These are phyloP conservation scores for Phytophthora sansomeana DNA, from an alignment of 352 stramenopile species.

Conservation along the genomic window DNA sequence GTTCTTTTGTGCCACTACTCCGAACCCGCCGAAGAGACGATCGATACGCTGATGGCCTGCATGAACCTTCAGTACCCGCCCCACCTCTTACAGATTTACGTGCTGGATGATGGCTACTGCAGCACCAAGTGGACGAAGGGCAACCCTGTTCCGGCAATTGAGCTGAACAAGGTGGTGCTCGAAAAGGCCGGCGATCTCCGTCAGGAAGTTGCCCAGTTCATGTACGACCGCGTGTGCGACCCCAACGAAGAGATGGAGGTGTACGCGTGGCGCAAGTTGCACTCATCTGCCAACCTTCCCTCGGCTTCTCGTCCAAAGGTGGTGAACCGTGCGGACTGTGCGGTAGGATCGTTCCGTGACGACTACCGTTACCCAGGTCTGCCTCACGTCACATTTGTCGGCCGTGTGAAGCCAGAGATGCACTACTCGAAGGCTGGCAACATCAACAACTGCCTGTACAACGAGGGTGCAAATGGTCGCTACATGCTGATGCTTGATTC, in stretches of 20 bases:
- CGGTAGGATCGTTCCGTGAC: slow-evolving; percentile 84
- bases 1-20: slow-evolving; percentile 85
- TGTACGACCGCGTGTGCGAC: slow-evolving; percentile 89
- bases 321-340: slow-evolving; percentile 78
- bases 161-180: slow-evolving; percentile 81
- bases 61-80: slow-evolving; percentile 91
- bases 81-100: slow-evolving; percentile 86
- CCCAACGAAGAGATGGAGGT: slow-evolving; percentile 89
- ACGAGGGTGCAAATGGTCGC: slow-evolving; percentile 82
- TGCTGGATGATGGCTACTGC: slow-evolving; percentile 89
- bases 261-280: slow-evolving; percentile 87
- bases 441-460: slow-evolving; percentile 92
- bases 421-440: slow-evolving; percentile 91
- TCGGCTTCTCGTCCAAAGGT: slow-evolving; percentile 74
- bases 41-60: slow-evolving; percentile 87
- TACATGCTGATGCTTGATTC: slow-evolving; percentile 86
- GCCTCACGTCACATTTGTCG: slow-evolving; percentile 80
- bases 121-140: slow-evolving; percentile 83
- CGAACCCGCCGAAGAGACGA: slow-evolving; percentile 85
- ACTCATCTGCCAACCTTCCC: slow-evolving; percentile 84
- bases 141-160: slow-evolving; percentile 69
- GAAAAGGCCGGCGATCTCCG: slow-evolving; percentile 83
- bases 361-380: slow-evolving; percentile 87
- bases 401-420: slow-evolving; percentile 74
- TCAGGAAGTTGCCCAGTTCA: slow-evolving; percentile 89